Base-by-base conservation (phyloP, 441 rosid species). In the Geranium incanum region DNA sequence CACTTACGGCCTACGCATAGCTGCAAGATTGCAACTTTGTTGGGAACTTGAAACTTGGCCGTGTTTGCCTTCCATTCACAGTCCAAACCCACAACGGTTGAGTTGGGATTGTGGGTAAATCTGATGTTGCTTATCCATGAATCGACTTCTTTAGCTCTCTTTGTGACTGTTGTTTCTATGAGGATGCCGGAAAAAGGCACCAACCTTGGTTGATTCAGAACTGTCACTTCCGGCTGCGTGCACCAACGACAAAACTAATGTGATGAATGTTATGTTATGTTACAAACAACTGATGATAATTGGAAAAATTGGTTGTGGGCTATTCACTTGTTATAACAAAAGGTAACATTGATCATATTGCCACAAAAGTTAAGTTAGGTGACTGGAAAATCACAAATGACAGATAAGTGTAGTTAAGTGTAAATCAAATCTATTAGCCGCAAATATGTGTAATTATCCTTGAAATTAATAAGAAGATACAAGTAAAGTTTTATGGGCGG, bases 1-100 rank as follows among this genome's bases (percentile, higher is more conserved):
- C 86, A 81, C 45, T 80, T 80, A 9, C 70, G 62, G 69, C 67
- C 84, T 0, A 79, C 70, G 33, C 86, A 81, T 5, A 78, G 79
- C 59, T 81, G 86, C 70, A 83, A 45, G 0, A 57, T 59, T 8
- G 84, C 78, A 19, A 74, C 36, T 67, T 13, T 78, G 71, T 71
- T 76, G 74, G 38, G 69, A 76, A 67, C 15, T 0, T 0, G 0
- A 4, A 7, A 7, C 0, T 7, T 23, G 6, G 15, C 21, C 0
- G 5, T 0, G 36, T 79, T n/a, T 0, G 86, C 86, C 70, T 71
- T 72, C 82, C 80, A 85, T 64, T 85, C 85, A 5, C 71, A 39
- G 52, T 76, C 86, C 70, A 82, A 66, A 0, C 87, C 80, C 0
- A 77, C 84, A 0, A 79, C 37, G 0, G 76, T 64, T 9, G 59